A percentile compares a stretch with the other conserved stretches of the same genome.
Conservation (phyloP, 2,329 filamentous ascomycete genomes). For the Pseudocercospora ulei region DNA sequence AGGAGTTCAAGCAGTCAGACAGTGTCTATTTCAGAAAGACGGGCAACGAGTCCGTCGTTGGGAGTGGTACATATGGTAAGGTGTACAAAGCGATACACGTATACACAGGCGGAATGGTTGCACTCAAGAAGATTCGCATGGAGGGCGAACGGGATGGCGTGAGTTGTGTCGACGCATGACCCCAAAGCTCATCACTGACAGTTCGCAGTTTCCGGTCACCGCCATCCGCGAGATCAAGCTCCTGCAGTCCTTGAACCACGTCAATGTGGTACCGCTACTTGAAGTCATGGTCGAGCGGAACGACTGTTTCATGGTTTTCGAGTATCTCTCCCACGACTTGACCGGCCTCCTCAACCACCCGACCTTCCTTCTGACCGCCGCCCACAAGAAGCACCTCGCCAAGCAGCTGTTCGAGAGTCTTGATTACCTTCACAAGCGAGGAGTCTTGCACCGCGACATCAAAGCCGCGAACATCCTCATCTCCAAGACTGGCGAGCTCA, state of each 20-base stretch:
- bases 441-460: conserved; percentile 95
- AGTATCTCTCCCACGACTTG: conserved; percentile 91
- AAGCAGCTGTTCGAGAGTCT: conserved; percentile 88
- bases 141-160: conserved; percentile 77
- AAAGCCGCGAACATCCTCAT: conserved; percentile 97
- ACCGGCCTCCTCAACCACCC: conserved; percentile 94
- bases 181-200: conserved; percentile 26
- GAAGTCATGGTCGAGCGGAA: conserved; percentile 98
- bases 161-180: conserved; percentile 25
- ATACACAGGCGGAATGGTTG: conserved; percentile 75
- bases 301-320: conserved; percentile 99
- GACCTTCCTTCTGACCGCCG: conserved; percentile 69
- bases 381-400: conserved; percentile 86
- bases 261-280: conserved; percentile 70
- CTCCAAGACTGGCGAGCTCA: conserved; percentile 77
- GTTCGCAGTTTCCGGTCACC: conserved; percentile 62
- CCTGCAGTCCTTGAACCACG: conserved; percentile 72
- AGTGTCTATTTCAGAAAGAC: conserved; percentile 93
- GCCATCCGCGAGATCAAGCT: conserved; percentile 86
- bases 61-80: conserved; percentile 90
- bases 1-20: conserved; percentile 66
- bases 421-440: conserved; percentile 82
- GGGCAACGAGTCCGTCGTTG: conserved; percentile 93
- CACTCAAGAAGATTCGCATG: conserved; percentile 86
- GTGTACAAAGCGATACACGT: conserved; percentile 90